phyloP scores from a whole-genome alignment of 2,329 filamentous ascomycete genomes.

The Microcyclospora tardicrescens region DNA sequence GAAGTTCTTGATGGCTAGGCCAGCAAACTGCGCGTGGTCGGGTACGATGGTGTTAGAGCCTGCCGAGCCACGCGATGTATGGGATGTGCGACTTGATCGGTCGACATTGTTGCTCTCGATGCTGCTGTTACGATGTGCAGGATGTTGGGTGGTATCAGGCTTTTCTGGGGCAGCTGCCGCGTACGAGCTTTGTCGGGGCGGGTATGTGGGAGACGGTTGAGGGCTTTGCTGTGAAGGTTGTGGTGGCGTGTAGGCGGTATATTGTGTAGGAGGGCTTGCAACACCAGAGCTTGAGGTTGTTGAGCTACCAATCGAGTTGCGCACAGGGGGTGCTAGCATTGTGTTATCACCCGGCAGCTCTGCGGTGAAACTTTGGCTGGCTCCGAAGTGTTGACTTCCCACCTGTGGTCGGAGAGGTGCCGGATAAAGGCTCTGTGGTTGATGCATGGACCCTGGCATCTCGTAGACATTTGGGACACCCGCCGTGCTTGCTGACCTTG shows the following conservation, averaged over 20 bases:
- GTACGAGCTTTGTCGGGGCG: constrained; percentile 4
- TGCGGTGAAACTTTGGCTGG: constrained; percentile 11
- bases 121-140: neutral
- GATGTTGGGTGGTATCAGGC: constrained; percentile 3
- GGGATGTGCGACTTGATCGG: constrained; percentile 4
- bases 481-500: constrained; percentile 11
- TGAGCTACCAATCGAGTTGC: neutral
- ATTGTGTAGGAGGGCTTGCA: neutral
- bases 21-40: constrained; percentile 14
- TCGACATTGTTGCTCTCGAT: constrained; percentile 1
- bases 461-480: constrained; percentile 24
- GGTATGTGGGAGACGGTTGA: constrained; percentile 8
- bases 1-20: constrained; percentile 5
- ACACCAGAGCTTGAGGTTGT: constrained; percentile 1
- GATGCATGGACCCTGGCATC: constrained; percentile 30
- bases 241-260: neutral
- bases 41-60: constrained; percentile 4
- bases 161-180: constrained; percentile 1
- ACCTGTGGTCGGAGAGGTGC: constrained; percentile 10
- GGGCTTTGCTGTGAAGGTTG: constrained; percentile 1
- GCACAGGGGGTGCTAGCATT: constrained; percentile 1
- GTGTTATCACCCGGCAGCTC: constrained; percentile 17
- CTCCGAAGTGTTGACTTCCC: no score
- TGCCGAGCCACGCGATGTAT: no score
- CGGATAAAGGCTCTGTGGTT: constrained; percentile 12